A percentile compares a stretch with the other conserved stretches of the same genome.
These are phyloP conservation scores for Cryptosporidium parvum DNA, from an alignment of 169 alveolate genomes.

Conservation along the genomic window DNA sequence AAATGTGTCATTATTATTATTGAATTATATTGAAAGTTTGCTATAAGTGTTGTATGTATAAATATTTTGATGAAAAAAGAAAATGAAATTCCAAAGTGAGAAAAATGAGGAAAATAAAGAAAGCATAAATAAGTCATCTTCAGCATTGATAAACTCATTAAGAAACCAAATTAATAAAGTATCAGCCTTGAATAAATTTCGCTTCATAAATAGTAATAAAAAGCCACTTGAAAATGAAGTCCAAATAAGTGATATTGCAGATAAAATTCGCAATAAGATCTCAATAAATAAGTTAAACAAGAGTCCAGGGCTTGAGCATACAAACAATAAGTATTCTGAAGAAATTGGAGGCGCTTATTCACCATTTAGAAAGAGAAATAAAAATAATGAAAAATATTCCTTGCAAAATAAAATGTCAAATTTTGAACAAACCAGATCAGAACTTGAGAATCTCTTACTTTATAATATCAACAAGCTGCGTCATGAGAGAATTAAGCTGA, in stretches of 20 bases:
- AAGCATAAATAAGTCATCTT: neutral
- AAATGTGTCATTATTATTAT: neutral
- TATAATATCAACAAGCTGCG: slow-evolving; percentile 43
- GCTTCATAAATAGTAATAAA: neutral
- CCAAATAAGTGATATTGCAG: slow-evolving; percentile 42
- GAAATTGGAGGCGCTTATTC: neutral
- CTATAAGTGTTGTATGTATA: neutral
- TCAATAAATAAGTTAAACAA: neutral
- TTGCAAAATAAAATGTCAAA: slow-evolving; percentile 10
- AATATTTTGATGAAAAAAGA: neutral
- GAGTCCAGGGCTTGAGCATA: neutral
- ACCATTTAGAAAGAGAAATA: slow-evolving; percentile 33
- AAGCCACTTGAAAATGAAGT: slow-evolving; percentile 6
- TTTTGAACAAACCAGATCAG: slow-evolving; percentile 5
- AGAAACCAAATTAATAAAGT: slow-evolving; percentile 44
- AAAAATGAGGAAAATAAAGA: slow-evolving; percentile 5
- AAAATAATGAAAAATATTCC: neutral
- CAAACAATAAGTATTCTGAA: neutral
- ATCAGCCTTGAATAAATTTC: slow-evolving; percentile 11
- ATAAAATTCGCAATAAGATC: slow-evolving; percentile 29
- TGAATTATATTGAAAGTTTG: neutral
- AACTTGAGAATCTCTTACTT: neutral
- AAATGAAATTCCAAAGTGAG: neutral
- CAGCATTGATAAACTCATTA: slow-evolving; percentile 22
- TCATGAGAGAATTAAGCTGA: slow-evolving; percentile 24